Evolutionary conservation across 2,329 filamentous ascomycete genomes (phyloP).

Genomic region (Didymella segeticola): DNA sequence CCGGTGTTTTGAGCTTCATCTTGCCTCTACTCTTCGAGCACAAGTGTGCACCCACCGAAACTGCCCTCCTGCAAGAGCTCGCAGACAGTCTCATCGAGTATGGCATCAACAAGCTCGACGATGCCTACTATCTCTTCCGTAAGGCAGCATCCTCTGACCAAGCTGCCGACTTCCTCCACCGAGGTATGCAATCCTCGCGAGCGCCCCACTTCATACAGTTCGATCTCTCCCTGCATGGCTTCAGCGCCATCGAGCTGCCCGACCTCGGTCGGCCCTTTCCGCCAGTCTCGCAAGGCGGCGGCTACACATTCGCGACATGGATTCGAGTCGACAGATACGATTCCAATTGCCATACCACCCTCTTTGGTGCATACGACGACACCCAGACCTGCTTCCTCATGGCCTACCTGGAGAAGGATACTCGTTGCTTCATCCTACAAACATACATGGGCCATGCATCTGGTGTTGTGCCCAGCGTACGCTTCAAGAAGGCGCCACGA

Average conservation of each 20-base stretch:
- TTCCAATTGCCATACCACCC: slow-evolving; percentile 82
- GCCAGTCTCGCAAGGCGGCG: slow-evolving; percentile 72
- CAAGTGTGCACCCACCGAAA: slow-evolving; percentile 39
- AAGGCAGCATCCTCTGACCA: slow-evolving; percentile 59
- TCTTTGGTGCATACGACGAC: slow-evolving; percentile 93
- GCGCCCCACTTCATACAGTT: slow-evolving; percentile 90
- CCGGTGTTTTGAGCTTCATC: slow-evolving; percentile 44
- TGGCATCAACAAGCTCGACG: slow-evolving; percentile 80
- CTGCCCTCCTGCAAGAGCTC: slow-evolving; percentile 64
- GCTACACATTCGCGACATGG: slow-evolving; percentile 92
- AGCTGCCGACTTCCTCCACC: slow-evolving; percentile 73
- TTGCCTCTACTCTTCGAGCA: slow-evolving; percentile 46
- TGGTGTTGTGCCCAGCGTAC: slow-evolving; percentile 77
- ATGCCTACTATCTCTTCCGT: slow-evolving; percentile 79
- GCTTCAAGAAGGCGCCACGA: slow-evolving; percentile 85
- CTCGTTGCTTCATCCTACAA: slow-evolving; percentile 91
- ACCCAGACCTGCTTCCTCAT: slow-evolving; percentile 93
- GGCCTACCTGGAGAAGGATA: slow-evolving; percentile 92
- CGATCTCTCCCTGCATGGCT: slow-evolving; percentile 86
- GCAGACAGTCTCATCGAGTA: slow-evolving; percentile 74
- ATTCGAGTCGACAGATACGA: slow-evolving; percentile 89
- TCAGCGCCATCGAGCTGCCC: slow-evolving; percentile 86
- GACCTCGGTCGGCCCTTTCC: slow-evolving; percentile 87
- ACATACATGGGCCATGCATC: slow-evolving; percentile 82
- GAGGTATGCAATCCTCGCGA: slow-evolving; percentile 75